These are phyloP conservation scores for Cercospora berteroae DNA, from an alignment of 2,329 filamentous ascomycete species.

Conservation along the genomic window DNA sequence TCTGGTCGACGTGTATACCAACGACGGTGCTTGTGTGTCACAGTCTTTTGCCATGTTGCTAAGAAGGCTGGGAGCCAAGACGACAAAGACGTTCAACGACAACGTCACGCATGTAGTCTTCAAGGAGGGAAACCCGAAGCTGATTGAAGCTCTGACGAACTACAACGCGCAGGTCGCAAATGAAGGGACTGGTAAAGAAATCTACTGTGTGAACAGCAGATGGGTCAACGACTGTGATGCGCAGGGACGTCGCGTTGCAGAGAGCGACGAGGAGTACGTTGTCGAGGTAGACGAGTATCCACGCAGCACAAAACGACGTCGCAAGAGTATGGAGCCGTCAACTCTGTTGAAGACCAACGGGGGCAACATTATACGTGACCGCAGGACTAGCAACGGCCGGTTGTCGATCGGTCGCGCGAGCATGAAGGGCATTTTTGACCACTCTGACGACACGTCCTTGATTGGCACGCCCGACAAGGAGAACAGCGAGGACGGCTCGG, in stretches of 20 bases:
- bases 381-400: slow-evolving; percentile 33
- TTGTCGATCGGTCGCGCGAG: slow-evolving; percentile 30
- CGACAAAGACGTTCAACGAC: slow-evolving; percentile 39
- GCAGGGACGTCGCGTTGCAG: slow-evolving; percentile 32
- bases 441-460: not conserved
- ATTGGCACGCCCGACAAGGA: slow-evolving; percentile 27
- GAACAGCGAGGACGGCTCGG: slow-evolving; percentile 27
- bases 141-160: slow-evolving; percentile 35
- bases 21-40: slow-evolving; percentile 38
- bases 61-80: slow-evolving; percentile 38
- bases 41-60: slow-evolving; percentile 37
- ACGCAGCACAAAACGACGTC: slow-evolving; percentile 33
- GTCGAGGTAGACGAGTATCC: slow-evolving; percentile 37
- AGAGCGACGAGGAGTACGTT: slow-evolving; percentile 35
- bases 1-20: slow-evolving; percentile 40
- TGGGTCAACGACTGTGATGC: slow-evolving; percentile 40
- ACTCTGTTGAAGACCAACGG: slow-evolving; percentile 33
- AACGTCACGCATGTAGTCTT: slow-evolving; percentile 40
- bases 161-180: slow-evolving; percentile 35
- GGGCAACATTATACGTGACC: slow-evolving; percentile 36
- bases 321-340: slow-evolving; percentile 41
- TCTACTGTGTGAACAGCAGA: slow-evolving; percentile 41
- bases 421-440: slow-evolving; percentile 18
- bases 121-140: slow-evolving; percentile 40
- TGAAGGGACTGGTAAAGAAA: slow-evolving; percentile 25